These are phyloP conservation scores for Voacanga thouarsii DNA, from an alignment of 257 asterid species.

Conservation along the genomic window DNA sequence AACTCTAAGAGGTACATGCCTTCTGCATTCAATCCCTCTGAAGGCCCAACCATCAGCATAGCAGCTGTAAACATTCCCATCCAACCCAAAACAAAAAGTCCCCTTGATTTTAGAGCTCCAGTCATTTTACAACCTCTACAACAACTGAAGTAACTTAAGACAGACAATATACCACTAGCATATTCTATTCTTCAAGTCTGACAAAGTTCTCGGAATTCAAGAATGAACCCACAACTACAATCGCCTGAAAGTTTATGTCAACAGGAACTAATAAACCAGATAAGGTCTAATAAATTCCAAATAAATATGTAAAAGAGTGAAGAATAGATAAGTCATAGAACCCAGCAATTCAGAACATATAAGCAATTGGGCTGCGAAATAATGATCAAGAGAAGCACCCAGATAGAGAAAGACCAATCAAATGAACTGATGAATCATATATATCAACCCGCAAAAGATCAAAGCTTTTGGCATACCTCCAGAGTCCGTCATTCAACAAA, in stretches of 20 bases:
- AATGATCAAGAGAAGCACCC: slow-evolving; percentile 9
- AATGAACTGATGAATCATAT: slow-evolving; percentile 19
- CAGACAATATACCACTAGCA: slow-evolving; percentile 15
- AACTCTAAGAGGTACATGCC: slow-evolving; percentile 61
- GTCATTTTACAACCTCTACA: slow-evolving; percentile 41
- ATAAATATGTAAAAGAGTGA: slow-evolving; percentile 16
- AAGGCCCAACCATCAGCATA: slow-evolving; percentile 33
- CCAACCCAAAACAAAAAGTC: slow-evolving; percentile 31
- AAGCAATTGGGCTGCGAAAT: slow-evolving; percentile 23
- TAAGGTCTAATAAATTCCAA: slow-evolving; percentile 24
- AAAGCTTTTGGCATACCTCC: slow-evolving; percentile 46
- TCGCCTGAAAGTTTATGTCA: slow-evolving; percentile 25
- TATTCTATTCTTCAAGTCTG: slow-evolving; percentile 18
- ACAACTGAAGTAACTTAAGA: slow-evolving; percentile 17
- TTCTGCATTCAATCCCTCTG: slow-evolving; percentile 58
- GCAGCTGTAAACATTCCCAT: slow-evolving; percentile 30
- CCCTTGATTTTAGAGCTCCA: slow-evolving; percentile 40
- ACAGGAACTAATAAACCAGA: slow-evolving; percentile 19
- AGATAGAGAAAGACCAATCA: slow-evolving; percentile 15
- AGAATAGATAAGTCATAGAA: slow-evolving; percentile 22
- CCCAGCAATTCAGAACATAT: slow-evolving; percentile 27
- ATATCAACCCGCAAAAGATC: slow-evolving; percentile 8
- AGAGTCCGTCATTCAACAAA: slow-evolving; percentile 29
- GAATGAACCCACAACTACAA: slow-evolving; percentile 17
- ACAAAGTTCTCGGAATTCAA: background rate